Evolutionary conservation across 345 rosid species (phyloP), one percentile per base, ranked within the genome.

Genomic region (Cardamine occulta): DNA sequence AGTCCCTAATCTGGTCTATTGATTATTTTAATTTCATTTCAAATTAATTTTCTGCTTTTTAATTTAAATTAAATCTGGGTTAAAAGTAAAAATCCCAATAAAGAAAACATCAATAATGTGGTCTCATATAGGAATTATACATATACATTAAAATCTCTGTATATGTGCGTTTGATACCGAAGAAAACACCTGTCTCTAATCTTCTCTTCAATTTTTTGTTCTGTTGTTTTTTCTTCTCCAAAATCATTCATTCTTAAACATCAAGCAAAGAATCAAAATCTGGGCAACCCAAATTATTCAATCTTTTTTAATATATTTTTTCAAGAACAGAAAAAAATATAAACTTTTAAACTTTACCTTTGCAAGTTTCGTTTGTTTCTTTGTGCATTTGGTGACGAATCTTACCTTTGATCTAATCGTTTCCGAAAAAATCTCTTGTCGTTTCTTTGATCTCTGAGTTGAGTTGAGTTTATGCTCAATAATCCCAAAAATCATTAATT

Each of bases 201-300:
- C 59, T 48, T 21, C 45, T 58, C 42, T 37, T 63, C 1, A 1
- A 19, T 63, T 52, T 63, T 28, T 18, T 18, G 1, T 29, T 10
- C 44, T 31, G 17, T 11, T 37, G 60, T 18, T 39, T 29, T 12
- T 8, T 5, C 11, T 13, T 14, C 15, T 37, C 13, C 17, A 15
- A 34, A 19, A 51, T 51, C 57, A 44, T 69, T 63, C 64, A 69
- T 70, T 55, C 81, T 78, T 78, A 42, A 52, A 78, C 26, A 24
- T 66, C 65, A 78, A 72, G 81, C 74, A 73, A 72, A 78, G 77
- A 78, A 73, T 78, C 71, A 52, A 5, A 14, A 28, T 49, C 66
- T 74, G 51, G 9, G 53, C 34, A 26, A 23, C 34, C 6, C 74
- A 24, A 67, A 67, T 51, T 39, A 48, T 19, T 26, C 35, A 5